Evolutionary conservation across 78 protist species (phyloP).

Genomic region (Dictyostelium citrinum): DNA sequence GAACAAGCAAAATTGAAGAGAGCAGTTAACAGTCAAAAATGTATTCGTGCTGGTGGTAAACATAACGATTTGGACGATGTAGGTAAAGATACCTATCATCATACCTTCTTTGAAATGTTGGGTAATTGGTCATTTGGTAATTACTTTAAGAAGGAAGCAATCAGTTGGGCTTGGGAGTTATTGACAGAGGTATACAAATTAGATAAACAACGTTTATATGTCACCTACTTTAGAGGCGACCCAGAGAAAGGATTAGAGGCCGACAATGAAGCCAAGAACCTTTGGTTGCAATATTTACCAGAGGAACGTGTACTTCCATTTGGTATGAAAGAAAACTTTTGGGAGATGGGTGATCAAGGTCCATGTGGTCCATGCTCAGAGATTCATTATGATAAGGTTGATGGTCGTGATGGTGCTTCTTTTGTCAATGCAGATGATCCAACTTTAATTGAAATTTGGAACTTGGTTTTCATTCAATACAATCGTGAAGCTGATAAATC

Average conservation of each 20-base stretch:
- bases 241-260: conserved; percentile 80
- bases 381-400: conserved; percentile 98
- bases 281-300: conserved; percentile 95
- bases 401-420: conserved; percentile 87
- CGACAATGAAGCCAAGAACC: conserved; percentile 92
- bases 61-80: conserved; percentile 98
- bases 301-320: conserved; percentile 91
- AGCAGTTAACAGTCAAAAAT: conserved; percentile 97
- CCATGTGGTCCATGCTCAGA: conserved; percentile 99
- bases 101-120: conserved; percentile 99
- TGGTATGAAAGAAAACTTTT: conserved; percentile 96
- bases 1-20: conserved; percentile 90
- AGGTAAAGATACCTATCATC: conserved; percentile 97
- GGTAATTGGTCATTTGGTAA: conserved; percentile 98
- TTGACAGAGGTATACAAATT: conserved; percentile 92
- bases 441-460: conserved; percentile 98
- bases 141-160: conserved; percentile 98
- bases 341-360: conserved; percentile 99
- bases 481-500: conserved; percentile 85
- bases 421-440: conserved; percentile 98
- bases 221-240: conserved; percentile 96
- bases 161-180: conserved; percentile 96
- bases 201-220: conserved; percentile 92
- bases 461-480: conserved; percentile 97
- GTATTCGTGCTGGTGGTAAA: conserved; percentile 99